Percentiles rank a stretch among this genome's conserved stretches.
Evolutionary conservation across 345 rosid genomes (phyloP).

Genomic region (Gynandropsis gynandra): DNA sequence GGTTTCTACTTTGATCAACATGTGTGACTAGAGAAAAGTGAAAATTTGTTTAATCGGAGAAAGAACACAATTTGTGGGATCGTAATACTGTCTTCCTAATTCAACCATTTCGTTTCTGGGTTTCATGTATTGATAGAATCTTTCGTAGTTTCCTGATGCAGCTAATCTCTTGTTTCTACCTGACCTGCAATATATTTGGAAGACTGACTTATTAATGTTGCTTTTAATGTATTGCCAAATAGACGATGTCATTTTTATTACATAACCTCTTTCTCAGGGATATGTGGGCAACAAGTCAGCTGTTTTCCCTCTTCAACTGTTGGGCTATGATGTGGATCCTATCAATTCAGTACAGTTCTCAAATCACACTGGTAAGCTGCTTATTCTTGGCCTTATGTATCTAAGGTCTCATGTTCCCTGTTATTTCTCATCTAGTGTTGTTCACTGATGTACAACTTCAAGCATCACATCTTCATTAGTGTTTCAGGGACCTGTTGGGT

Average conservation of each 20-base stretch:
- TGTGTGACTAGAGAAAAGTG: background rate
- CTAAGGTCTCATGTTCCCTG: constrained; percentile 32
- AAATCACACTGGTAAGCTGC: constrained; percentile 85
- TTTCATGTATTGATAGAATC: background rate
- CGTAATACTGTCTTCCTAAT: background rate
- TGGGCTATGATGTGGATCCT: constrained; percentile 97
- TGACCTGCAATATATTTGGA: too few species aligned
- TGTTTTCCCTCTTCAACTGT: constrained; percentile 84
- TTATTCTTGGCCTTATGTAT: constrained; percentile 28
- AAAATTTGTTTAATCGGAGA: background rate
- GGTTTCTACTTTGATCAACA: background rate
- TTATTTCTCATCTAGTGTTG: constrained; percentile 24
- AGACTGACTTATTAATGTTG: background rate
- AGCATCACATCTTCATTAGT: constrained; percentile 17
- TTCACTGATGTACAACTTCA: constrained; percentile 25
- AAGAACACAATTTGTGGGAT: background rate
- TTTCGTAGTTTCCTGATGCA: background rate
- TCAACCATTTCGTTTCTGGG: too few species aligned
- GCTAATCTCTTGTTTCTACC: background rate
- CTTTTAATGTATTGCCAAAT: background rate
- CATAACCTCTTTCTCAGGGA: constrained; percentile 42
- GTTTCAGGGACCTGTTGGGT: constrained; percentile 1
- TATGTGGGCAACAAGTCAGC: constrained; percentile 99
- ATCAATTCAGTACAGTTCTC: constrained; percentile 97
- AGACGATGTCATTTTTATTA: background rate